A percentile compares a stretch with the other conserved stretches of the same genome.
Evolutionary conservation across 768 basidiomycete species (phyloP).

Genomic region (Mycena vulgaris): DNA sequence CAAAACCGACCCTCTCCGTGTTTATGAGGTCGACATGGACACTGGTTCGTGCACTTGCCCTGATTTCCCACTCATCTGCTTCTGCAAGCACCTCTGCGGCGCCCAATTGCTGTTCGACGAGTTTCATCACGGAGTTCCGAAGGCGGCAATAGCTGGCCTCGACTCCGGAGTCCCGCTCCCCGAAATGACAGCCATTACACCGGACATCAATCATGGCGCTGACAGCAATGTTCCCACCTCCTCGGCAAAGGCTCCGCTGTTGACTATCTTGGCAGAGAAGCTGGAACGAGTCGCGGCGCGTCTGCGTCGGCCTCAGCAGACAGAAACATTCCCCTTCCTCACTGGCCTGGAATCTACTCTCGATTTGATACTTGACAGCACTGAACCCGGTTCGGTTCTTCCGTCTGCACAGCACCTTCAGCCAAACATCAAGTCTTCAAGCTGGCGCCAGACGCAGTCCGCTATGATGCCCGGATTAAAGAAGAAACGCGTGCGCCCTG

Average conservation of each 20-base stretch:
- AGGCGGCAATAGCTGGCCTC: neutral
- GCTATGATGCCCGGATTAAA: neutral
- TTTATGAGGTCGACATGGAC: constrained; percentile 32
- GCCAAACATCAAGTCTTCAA: neutral
- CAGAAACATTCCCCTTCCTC: neutral
- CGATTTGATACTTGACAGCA: neutral
- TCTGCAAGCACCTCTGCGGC: constrained; percentile 43
- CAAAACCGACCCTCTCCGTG: neutral
- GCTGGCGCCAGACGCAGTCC: neutral
- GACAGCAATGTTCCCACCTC: neutral
- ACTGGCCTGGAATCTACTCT: neutral
- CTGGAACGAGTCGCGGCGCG: constrained; percentile 15
- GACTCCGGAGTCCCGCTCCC: neutral
- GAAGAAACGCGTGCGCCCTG: no score
- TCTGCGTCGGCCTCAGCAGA: neutral
- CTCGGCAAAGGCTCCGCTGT: neutral
- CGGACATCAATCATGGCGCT: no score
- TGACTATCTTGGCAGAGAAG: neutral
- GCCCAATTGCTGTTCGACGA: constrained; percentile 28
- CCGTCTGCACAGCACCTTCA: neutral
- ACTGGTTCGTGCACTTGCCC: constrained; percentile 28
- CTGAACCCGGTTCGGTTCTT: neutral
- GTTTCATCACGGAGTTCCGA: neutral
- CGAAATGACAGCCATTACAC: no score
- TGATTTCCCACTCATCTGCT: constrained; percentile 33